Base-by-base conservation (phyloP, 164 flowering plant genomes). In the Umbellularia californica region DNA sequence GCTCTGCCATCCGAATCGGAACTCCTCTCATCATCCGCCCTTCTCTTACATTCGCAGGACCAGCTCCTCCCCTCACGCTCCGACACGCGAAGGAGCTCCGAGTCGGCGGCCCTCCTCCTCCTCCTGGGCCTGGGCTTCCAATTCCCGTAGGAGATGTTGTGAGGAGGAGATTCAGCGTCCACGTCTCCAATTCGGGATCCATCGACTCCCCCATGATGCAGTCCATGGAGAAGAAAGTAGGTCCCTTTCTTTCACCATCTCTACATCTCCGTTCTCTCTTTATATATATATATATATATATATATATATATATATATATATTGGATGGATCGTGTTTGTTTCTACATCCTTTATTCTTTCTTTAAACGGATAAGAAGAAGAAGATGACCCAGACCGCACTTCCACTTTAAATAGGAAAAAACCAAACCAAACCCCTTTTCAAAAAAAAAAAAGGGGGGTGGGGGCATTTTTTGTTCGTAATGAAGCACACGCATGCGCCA, bases 151-250 rank as follows among this genome's bases (percentile, higher is more conserved):
- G 55, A 20, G 50, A 47, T 24, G 19, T 17, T 9, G 47, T 30
- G 19, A 15, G 62, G 70, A 78, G 84, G 75, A 78, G 73, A 33
- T 83, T 87, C 76, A 74, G 76, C 69, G 50, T 75, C 71, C 75
- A 86, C n/a, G 83, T 84, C n/a, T 85, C 83, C 24, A 83, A 81
- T 72, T 58, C 93, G 15, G 93, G 92, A 27, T 83, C 94, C 24
- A 82, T 90, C 72, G 91, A 89, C 75, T 80, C 88, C 9, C 83
- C 94, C 20, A 80, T 89, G 68, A 92, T 92, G 79, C 82, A 83
- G 55, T 84, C 97, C 68, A 90, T 92, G 97, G 83, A 90, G 82
- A 85, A 79, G 50, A 92, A 92, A 92, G 97, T 92, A 3, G 2
- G 17, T 14, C 50, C 6, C 50, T n/a, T n/a, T 24, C 24, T 50